Base-by-base conservation (phyloP, 805 yeast species). In the Jamesozyma gamospora region DNA sequence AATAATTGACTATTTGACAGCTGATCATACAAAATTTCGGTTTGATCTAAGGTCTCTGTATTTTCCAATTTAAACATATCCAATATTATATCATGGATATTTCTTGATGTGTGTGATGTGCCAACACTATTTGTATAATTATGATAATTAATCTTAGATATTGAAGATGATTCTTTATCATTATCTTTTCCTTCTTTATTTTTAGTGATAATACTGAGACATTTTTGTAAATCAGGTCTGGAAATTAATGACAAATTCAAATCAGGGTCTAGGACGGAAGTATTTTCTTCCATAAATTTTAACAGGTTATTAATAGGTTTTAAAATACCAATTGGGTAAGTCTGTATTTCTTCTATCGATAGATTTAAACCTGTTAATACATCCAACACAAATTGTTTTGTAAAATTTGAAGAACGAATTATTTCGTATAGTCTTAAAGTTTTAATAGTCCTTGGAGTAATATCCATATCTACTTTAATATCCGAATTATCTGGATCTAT, bases 271-370 rank as follows among this genome's bases (percentile, higher is more conserved):
- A 74, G 72, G 28, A 67, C 68, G 1, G 71, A 71, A 1, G 77
- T 69, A 19, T 60, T 65, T 39, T 68, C 73, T 58, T 72, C 84
- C 51, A 78, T 70, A 36, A 55, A 53, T 49, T 69, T 66, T 14
- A 82, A 59, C 1, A 77, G 71, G 42, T 77, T 86, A 45, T 74
- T 74, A 35, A 88, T 58, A 0, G 94, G 85, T 4, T 82, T 58
- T 26, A 71, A 60, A 1, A 87, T 65, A 0, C 95, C 95, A 2
- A 76, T 60, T 0, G 95, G 95, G 48, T 70, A 82, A 0, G 86
- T 72, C 31, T 82, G 83, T 5, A 86, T 56, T 35, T 71, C 76
- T 4, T 62, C 57, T 15, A 63, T 52, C 1, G 69, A 64, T 15
- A 85, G 69, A 4, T 70, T 72, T 43, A 72, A 70, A 27, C 75